Percentiles rank a stretch among this genome's conserved stretches.
Conservation (phyloP, 257 asterid genomes). For the Solanum bukasovii region DNA sequence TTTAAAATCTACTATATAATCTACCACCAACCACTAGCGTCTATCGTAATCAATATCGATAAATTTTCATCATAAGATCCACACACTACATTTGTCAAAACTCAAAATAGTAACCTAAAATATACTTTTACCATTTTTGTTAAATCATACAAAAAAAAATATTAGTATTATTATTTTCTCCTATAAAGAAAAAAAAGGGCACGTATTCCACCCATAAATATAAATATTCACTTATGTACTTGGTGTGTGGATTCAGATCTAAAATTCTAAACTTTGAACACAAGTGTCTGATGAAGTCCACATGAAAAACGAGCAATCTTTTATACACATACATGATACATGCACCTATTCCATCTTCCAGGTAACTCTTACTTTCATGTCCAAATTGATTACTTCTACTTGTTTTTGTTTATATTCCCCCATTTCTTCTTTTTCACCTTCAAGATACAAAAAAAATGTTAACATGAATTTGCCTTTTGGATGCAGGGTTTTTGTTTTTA, state of each 20-base stretch:
- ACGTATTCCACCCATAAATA: not conserved
- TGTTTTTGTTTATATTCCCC: not conserved
- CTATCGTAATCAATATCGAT: too few species aligned
- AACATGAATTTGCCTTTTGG: not conserved
- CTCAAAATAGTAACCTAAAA: not conserved
- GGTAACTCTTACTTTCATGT: not conserved
- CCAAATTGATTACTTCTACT: not conserved
- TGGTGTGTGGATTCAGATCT: slow-evolving; percentile 6
- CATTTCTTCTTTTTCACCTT: not conserved
- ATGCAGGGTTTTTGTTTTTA: not conserved
- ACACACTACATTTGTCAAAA: not conserved
- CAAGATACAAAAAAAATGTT: not conserved
- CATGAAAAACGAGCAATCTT: not conserved
- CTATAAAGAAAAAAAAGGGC: not conserved
- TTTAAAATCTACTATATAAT: too few species aligned
- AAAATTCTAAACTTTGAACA: not conserved
- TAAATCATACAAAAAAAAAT: not conserved
- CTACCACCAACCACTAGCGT: not conserved
- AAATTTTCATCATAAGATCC: not conserved
- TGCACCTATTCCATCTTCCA: not conserved
- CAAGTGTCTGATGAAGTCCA: slow-evolving; percentile 3
- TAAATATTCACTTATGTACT: not conserved
- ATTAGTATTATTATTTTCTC: not conserved
- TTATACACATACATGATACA: not conserved
- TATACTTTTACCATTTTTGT: not conserved